Evolutionary conservation across 2,329 filamentous ascomycete species (phyloP).

Genomic region (Nakataea oryzae): DNA sequence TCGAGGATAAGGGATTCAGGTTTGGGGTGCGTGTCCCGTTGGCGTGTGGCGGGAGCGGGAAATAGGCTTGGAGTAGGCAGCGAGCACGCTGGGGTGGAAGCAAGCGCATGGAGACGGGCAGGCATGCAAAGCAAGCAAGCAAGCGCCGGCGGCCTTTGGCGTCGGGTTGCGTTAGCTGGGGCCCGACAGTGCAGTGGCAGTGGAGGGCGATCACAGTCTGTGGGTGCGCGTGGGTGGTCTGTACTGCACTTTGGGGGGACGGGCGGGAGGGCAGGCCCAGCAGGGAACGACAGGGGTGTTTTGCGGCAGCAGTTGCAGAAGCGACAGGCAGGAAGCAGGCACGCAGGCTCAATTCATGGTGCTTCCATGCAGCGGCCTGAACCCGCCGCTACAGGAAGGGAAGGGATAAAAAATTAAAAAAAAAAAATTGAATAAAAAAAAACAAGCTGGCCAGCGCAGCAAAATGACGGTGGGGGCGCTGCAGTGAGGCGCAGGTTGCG

Average conservation of each 20-base stretch:
- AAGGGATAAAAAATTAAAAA: too few relatives aligned
- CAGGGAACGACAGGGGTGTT: too few relatives aligned
- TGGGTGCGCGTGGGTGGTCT: not conserved
- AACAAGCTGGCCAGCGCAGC: not conserved
- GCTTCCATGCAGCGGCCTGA: not conserved
- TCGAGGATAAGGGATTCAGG: not conserved
- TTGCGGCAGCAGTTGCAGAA: too few relatives aligned
- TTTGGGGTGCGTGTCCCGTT: not conserved
- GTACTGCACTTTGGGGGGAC: too few relatives aligned
- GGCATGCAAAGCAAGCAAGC: not conserved
- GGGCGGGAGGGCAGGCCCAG: too few relatives aligned
- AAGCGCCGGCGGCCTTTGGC: not conserved
- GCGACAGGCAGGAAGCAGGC: too few relatives aligned
- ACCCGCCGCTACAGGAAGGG: too few relatives aligned
- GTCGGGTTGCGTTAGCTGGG: not conserved
- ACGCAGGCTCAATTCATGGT: too few relatives aligned
- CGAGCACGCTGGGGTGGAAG: not conserved
- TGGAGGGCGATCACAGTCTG: not conserved
- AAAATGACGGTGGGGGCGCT: not conserved
- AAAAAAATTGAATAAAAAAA: too few relatives aligned
- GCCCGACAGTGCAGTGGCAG: not conserved
- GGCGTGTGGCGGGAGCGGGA: not conserved
- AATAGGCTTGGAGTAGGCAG: not conserved
- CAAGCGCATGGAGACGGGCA: not conserved
- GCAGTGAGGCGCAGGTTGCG: not conserved